Conservation (phyloP, 2,329 filamentous ascomycete species). For the Saccharata proteae region DNA sequence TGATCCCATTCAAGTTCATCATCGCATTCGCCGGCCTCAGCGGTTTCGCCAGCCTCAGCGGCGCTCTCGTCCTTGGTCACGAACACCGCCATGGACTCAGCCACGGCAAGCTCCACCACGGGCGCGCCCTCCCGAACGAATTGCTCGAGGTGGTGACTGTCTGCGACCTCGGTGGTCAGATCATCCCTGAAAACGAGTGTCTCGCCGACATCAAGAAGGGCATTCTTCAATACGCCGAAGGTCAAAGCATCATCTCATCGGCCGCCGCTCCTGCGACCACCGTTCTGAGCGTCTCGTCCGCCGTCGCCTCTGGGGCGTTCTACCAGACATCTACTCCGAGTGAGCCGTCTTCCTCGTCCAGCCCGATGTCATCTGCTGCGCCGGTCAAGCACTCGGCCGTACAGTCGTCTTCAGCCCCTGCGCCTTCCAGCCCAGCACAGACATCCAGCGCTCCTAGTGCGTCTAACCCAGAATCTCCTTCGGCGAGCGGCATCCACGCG, state of each 20-base stretch:
- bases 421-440: no score
- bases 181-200: conserved; percentile 52
- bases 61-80: no score
- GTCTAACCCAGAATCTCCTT: conserved; percentile 3
- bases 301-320: no score
- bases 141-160: conserved; percentile 52
- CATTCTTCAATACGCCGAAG: conserved; percentile 49
- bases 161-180: conserved; percentile 58
- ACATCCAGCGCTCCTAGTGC: conserved; percentile 14
- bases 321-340: no score
- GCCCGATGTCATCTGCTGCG: no score
- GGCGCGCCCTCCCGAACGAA: conserved; percentile 1
- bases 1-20: no score
- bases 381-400: no score
- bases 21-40: no score
- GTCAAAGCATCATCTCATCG: conserved; percentile 37
- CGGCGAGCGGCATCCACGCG: conserved; percentile 56
- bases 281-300: conserved; percentile 10
- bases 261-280: conserved; percentile 6
- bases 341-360: no score
- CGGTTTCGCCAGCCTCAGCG: no score
- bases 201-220: conserved; percentile 60
- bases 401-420: no score
- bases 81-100: no score
- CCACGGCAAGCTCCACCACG: conserved; percentile 5